Percentiles rank a stretch among this genome's conserved stretches.
Conservation (phyloP, 2,329 filamentous ascomycete species). For the Paecilomyces fulvus region DNA sequence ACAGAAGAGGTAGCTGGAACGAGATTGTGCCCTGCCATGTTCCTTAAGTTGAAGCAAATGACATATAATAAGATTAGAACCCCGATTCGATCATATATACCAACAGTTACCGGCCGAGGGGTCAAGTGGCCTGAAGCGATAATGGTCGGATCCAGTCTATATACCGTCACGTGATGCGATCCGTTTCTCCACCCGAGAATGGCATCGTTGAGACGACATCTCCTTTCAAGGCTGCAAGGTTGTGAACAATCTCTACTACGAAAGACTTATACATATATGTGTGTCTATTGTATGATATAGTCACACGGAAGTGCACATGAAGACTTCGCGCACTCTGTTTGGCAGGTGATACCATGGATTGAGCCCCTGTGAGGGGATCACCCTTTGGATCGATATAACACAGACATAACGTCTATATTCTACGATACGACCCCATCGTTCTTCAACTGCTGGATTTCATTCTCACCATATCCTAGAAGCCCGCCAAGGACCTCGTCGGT, state of each 20-base stretch:
- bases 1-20: constrained; percentile 14
- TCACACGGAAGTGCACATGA: not conserved
- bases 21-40: constrained; percentile 19
- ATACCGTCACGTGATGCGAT: constrained; percentile 20
- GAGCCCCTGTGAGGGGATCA: not conserved
- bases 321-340: not conserved
- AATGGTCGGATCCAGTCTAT: constrained; percentile 16
- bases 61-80: not conserved
- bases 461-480: constrained; percentile 52
- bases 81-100: not conserved
- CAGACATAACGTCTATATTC: constrained; percentile 1
- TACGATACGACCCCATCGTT: constrained; percentile 58
- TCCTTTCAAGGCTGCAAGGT: not conserved
- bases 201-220: not conserved
- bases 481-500: constrained; percentile 66
- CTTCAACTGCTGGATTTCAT: constrained; percentile 55
- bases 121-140: not conserved
- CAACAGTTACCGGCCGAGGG: constrained; percentile 1
- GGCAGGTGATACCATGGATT: not conserved
- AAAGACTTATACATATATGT: not conserved
- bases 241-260: not conserved
- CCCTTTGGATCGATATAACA: not conserved
- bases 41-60: constrained; percentile 1
- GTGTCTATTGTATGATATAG: not conserved
- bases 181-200: constrained; percentile 1